A percentile compares a stretch with the other conserved stretches of the same genome.
phyloP scores from a whole-genome alignment of 1,284 basidiomycete species.

The Lignosus rhinocerotis region DNA sequence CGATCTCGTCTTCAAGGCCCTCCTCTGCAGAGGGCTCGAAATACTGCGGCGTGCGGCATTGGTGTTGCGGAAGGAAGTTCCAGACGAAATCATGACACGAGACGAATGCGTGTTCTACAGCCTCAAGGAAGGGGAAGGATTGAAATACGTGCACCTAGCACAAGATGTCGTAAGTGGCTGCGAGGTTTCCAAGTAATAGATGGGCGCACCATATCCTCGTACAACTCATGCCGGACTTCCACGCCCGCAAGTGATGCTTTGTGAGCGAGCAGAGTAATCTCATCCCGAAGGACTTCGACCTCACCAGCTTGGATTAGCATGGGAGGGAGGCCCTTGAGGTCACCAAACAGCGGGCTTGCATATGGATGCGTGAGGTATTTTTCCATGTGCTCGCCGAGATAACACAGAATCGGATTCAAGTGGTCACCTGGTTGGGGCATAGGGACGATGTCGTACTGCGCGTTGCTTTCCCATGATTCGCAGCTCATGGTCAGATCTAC shows the following conservation, averaged over 20 bases:
- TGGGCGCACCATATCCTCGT: slow-evolving; percentile 84
- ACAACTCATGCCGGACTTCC: slow-evolving; percentile 87
- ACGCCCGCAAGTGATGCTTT: slow-evolving; percentile 91
- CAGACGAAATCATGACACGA: slow-evolving; percentile 79
- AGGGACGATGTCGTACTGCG: slow-evolving; percentile 80
- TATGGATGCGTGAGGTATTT: slow-evolving; percentile 94
- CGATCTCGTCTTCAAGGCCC: slow-evolving; percentile 64
- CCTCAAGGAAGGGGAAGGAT: slow-evolving; percentile 80
- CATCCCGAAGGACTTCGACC: slow-evolving; percentile 91
- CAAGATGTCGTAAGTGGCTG: not conserved
- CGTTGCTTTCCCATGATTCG: slow-evolving; percentile 96
- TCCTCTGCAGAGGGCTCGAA: slow-evolving; percentile 58
- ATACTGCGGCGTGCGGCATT: slow-evolving; percentile 46
- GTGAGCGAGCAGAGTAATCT: slow-evolving; percentile 90
- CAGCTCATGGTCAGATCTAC: slow-evolving; percentile 95
- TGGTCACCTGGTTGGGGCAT: slow-evolving; percentile 77
- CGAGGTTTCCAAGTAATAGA: not conserved
- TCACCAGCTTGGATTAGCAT: slow-evolving; percentile 93
- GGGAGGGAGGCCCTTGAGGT: slow-evolving; percentile 86
- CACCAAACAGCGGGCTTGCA: slow-evolving; percentile 93
- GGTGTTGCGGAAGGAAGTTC: slow-evolving; percentile 52
- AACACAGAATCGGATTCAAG: slow-evolving; percentile 91
- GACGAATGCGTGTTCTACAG: slow-evolving; percentile 71
- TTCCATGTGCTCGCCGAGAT: slow-evolving; percentile 86
- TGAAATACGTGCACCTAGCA: slow-evolving; percentile 88